A percentile compares a stretch with the other conserved stretches of the same genome.
Conservation (phyloP, 2,329 filamentous ascomycete species). For the Diaporthe longicolla region DNA sequence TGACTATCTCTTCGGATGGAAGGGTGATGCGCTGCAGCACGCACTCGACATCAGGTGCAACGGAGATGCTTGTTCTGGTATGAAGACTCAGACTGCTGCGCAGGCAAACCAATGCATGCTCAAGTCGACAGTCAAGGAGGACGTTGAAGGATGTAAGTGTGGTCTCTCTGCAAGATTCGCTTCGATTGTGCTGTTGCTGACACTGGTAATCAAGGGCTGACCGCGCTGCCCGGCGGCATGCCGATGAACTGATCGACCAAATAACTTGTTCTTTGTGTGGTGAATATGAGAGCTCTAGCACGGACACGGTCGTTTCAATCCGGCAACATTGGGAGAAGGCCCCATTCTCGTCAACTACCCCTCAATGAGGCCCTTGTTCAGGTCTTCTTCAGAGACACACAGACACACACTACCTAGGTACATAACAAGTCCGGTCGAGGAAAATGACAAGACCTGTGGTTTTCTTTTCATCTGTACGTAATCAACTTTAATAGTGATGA, state of each 20-base stretch:
- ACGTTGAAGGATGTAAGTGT: conserved; percentile 52
- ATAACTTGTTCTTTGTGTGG: neutral
- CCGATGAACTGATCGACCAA: neutral
- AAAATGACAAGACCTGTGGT: neutral
- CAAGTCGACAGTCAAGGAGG: conserved; percentile 49
- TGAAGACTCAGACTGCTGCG: conserved; percentile 47
- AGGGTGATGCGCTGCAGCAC: conserved; percentile 56
- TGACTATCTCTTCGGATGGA: conserved; percentile 59
- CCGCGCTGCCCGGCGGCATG: conserved; percentile 6
- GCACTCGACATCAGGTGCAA: conserved; percentile 54
- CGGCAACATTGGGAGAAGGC: neutral
- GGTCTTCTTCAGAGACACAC: neutral
- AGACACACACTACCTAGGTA: too few relatives aligned
- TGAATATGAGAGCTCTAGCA: neutral
- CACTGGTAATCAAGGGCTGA: neutral
- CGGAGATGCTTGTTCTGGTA: conserved; percentile 49
- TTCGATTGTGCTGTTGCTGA: neutral
- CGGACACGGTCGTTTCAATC: neutral
- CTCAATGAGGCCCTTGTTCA: neutral
- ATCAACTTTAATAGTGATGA: neutral
- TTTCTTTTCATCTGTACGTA: neutral
- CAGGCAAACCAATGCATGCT: conserved; percentile 52
- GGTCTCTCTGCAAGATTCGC: neutral
- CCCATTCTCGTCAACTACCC: too few relatives aligned
- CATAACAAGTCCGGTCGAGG: neutral